Percentiles rank a stretch among this genome's conserved stretches.
phyloP scores from a whole-genome alignment of 345 rosid species.

The Arabidopsis suecica region DNA sequence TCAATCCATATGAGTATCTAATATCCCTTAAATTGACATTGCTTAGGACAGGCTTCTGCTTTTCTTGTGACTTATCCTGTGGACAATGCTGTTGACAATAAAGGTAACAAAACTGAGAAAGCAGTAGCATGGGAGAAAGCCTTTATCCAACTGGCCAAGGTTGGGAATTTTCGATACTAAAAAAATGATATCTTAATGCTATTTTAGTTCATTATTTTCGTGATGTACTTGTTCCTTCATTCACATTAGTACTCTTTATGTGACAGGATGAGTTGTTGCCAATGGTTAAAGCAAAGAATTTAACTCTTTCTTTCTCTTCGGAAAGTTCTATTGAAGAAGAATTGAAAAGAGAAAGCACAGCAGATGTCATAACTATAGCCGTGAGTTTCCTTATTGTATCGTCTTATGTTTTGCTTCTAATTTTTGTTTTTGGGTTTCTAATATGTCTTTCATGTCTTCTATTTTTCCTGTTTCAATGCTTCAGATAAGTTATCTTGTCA shows the following conservation, averaged over 20 bases:
- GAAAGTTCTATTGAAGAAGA: slow-evolving; percentile 98
- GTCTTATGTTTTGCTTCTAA: slow-evolving; percentile 4
- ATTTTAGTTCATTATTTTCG: slow-evolving; percentile 5
- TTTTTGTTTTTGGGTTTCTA: slow-evolving; percentile 6
- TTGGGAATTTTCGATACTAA: slow-evolving; percentile 42
- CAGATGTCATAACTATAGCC: slow-evolving; percentile 88
- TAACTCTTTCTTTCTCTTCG: slow-evolving; percentile 89
- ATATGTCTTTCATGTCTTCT: slow-evolving; percentile 13
- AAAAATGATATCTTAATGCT: slow-evolving; percentile 4
- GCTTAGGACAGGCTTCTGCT: slow-evolving; percentile 85
- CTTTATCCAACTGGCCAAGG: slow-evolving; percentile 87
- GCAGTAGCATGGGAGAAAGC: slow-evolving; percentile 98
- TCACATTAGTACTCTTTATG: slow-evolving; percentile 28
- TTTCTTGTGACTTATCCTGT: slow-evolving; percentile 93
- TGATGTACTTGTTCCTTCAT: slow-evolving; percentile 10
- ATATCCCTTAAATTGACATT: slow-evolving; percentile 32
- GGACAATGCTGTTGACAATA: slow-evolving; percentile 69
- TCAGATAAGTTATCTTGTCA: slow-evolving; percentile 98
- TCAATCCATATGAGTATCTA: slow-evolving; percentile 29
- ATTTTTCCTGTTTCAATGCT: slow-evolving; percentile 34
- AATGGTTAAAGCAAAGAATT: slow-evolving; percentile 68
- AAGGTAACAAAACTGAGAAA: slow-evolving; percentile 70
- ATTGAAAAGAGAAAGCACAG: slow-evolving; percentile 94
- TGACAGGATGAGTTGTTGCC: slow-evolving; percentile 86
- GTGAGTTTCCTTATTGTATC: slow-evolving; percentile 47